phyloP scores from a whole-genome alignment of 2,329 filamentous ascomycete species.

The Verticillium albo-atrum region DNA sequence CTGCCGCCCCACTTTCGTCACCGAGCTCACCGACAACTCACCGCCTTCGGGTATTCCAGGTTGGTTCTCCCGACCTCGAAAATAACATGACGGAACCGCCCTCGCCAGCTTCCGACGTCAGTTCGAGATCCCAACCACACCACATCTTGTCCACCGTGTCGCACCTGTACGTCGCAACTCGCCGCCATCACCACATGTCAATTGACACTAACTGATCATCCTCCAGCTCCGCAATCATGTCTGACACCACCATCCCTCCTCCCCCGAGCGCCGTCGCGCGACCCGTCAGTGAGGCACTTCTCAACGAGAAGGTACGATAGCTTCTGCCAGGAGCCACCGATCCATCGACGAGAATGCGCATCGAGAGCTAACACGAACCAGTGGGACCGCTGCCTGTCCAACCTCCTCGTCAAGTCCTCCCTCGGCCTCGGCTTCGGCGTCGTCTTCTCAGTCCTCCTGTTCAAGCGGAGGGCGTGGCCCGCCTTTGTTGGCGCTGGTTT shows the following conservation, averaged over 20 bases:
- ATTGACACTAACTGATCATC: slow-evolving; percentile 1
- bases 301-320: slow-evolving; percentile 90
- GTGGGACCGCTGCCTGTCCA: slow-evolving; percentile 99
- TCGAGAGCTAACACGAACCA: slow-evolving; percentile 29
- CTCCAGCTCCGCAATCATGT: slow-evolving; percentile 35
- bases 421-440: slow-evolving; percentile 96
- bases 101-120: background rate
- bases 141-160: background rate
- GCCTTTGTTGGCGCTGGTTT: slow-evolving; percentile 94
- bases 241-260: slow-evolving; percentile 49
- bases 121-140: background rate
- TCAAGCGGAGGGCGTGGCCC: slow-evolving; percentile 97
- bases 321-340: background rate
- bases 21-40: slow-evolving; percentile 23
- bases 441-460: slow-evolving; percentile 96
- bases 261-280: slow-evolving; percentile 64
- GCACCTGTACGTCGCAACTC: background rate
- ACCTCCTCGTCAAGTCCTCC: slow-evolving; percentile 92
- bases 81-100: slow-evolving; percentile 10
- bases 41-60: slow-evolving; percentile 36
- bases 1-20: slow-evolving; percentile 31
- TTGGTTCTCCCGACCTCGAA: slow-evolving; percentile 25
- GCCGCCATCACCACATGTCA: background rate
- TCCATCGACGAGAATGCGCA: background rate
- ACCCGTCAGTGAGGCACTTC: slow-evolving; percentile 93